Base-by-base conservation (phyloP, 129 eudicot genomes). In the Dittrichia graveolens region DNA sequence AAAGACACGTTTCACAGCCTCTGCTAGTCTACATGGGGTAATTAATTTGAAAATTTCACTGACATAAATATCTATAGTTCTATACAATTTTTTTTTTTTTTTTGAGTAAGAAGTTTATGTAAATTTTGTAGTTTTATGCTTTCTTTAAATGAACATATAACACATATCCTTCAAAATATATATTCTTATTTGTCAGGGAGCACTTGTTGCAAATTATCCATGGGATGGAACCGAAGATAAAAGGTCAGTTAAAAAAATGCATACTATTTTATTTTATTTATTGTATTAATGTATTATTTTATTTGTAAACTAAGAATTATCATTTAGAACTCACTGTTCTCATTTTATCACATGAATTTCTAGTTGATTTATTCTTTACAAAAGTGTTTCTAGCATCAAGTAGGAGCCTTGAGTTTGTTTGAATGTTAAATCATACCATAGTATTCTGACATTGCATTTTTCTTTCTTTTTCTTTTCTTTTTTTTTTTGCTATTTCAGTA, bases 11-110 rank as follows among this genome's bases (percentile, higher is more conserved):
- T 90, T 94, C 72, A 90, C 93, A 38, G 96, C 95, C 67, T 94
- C 98, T 83, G 96, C 97, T 75, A 90, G 87, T 81, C 88, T 94
- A 80, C 98, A 94, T 59, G 98, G 98, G 98, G 98, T 94, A 94
- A 82, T 41, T 40, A 31, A 71, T 65, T 72, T 64, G 48, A 50
- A 13, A 69, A 61, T 73, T 67, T 39, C 43, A 34, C 4, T 47
- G 63, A 65, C 43, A 6, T 57, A 58, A 57, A 69, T 48, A 48
- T 35, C 5, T 31, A 12, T 55, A 13, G 9, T 7, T 42, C 7
- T 5, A n/a, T n/a, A n/a, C n/a, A n/a, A n/a, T n/a, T n/a, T 56
- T 71, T 45, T 24, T 24, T 40, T 43, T 43, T 56, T 19, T 34
- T 11, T 37, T 34, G 1, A 34, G 13, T 9, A 19, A 43, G n/a